Percentiles rank a stretch among this genome's conserved stretches.
phyloP scores from a whole-genome alignment of 2,329 filamentous ascomycete species.

The Gnomoniopsis sp. region DNA sequence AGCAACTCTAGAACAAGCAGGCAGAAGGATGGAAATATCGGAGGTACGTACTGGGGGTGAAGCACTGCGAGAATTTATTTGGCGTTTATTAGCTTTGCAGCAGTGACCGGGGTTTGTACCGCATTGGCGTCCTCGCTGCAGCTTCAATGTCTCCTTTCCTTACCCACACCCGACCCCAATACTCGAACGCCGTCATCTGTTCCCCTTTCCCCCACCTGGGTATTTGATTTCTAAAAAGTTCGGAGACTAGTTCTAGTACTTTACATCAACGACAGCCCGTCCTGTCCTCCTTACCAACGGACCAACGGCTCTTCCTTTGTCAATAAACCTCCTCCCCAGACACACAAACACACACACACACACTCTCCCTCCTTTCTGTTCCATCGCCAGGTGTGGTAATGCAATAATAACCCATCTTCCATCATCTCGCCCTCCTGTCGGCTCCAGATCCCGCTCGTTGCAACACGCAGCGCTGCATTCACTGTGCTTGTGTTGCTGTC shows the following conservation, averaged over 20 bases:
- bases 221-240: not conserved
- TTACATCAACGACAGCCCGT: not conserved
- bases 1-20: too few relatives aligned
- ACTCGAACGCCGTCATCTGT: not conserved
- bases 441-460: not conserved
- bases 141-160: not conserved
- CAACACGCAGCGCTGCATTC: not conserved
- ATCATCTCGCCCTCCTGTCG: not conserved
- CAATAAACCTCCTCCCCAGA: too few relatives aligned
- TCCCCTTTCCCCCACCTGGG: not conserved
- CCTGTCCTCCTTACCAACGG: not conserved
- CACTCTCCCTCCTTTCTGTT: too few relatives aligned
- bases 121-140: not conserved
- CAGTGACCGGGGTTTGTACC: not conserved
- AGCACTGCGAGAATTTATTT: not conserved
- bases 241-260: not conserved
- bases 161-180: not conserved
- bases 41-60: too few relatives aligned
- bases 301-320: too few relatives aligned
- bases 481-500: slow-evolving; percentile 1
- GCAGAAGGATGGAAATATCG: too few relatives aligned
- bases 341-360: too few relatives aligned
- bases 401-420: too few relatives aligned
- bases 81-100: not conserved
- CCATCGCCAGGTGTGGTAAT: not conserved